Evolutionary conservation across 805 yeast species (phyloP), one percentile per base, ranked within the genome.

Genomic region (Wickerhamiella shivajii): DNA sequence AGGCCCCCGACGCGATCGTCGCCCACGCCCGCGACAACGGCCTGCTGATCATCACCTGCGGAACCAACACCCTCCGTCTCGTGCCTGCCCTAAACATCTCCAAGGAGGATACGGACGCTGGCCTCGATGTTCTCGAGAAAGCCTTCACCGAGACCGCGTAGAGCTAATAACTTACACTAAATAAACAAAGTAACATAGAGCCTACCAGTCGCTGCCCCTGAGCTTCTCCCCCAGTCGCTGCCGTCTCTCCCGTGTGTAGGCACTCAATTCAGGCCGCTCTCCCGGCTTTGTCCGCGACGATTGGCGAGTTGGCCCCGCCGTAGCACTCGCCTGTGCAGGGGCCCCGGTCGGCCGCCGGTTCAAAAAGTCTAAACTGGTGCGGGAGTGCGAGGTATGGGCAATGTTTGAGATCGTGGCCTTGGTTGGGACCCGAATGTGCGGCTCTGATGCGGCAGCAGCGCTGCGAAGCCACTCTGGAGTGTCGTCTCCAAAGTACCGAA

Each of bases 81-180:
- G 90, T 87, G 19, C 98, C 98, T 20, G 90, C 97, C 6, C 65
- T 90, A 51, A 84, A 77, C 44, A 83, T 85, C 39, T 74, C 72
- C 18, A 73, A 75, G 34, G 74, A 71, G 18, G 71, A 66, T 24
- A 71, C 83, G 26, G 63, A 63, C 27, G 68, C 71, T 42, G 98
- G 97, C 21, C 56, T 90, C 32, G 65, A 64, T 10, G 69, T 84
- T 27, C 68, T 87, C 38, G 76, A 69, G 37, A 52, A 64, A 25
- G 73, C 77, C 18, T 51, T 78, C 12, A 24, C n/a, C n/a, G n/a
- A n/a, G n/a, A n/a, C n/a, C n/a, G n/a, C n/a, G n/a, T n/a, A n/a
- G n/a, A n/a, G n/a, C n/a, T n/a, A n/a, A n/a, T n/a, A n/a, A n/a
- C n/a, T 6, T 21, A 21, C 5, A 7, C 12, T 24, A 24, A 14